phyloP scores from a whole-genome alignment of 1,139 yeast species.

The Wickerhamomyces sp. region DNA sequence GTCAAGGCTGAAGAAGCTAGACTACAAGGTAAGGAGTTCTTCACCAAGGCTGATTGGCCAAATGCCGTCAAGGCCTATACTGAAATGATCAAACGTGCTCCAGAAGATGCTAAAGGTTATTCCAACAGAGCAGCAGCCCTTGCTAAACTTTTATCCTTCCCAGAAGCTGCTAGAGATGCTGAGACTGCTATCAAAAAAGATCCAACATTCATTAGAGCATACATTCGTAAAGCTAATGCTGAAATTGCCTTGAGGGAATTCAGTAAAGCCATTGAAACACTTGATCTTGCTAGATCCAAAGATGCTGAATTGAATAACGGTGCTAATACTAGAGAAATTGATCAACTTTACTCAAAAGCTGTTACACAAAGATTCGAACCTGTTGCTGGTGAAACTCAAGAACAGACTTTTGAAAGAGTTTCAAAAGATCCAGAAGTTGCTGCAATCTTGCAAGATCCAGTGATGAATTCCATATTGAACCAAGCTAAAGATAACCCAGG shows the following conservation, averaged over 20 bases:
- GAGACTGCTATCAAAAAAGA: conserved; percentile 84
- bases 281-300: conserved; percentile 69
- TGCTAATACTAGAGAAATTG: conserved; percentile 69
- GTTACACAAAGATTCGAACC: conserved; percentile 72
- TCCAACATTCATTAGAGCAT: conserved; percentile 87
- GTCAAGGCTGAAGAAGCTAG: conserved; percentile 96
- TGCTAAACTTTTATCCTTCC: conserved; percentile 92
- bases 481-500: conserved; percentile 97
- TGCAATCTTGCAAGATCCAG: conserved; percentile 88
- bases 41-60: conserved; percentile 95
- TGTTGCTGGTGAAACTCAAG: conserved; percentile 88
- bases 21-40: conserved; percentile 81
- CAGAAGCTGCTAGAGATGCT: conserved; percentile 93
- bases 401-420: conserved; percentile 88
- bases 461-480: conserved; percentile 90
- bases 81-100: conserved; percentile 95
- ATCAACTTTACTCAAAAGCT: conserved; percentile 76
- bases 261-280: conserved; percentile 75
- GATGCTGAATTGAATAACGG: conserved; percentile 62
- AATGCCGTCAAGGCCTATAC: conserved; percentile 91
- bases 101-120: conserved; percentile 94
- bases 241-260: conserved; percentile 88
- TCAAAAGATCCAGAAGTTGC: conserved; percentile 93
- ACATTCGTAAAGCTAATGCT: conserved; percentile 94
- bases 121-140: conserved; percentile 98